Evolutionary conservation across 257 asterid genomes (phyloP), one percentile per base, ranked within the genome.

Genomic region (Dorcoceras hygrometricum): DNA sequence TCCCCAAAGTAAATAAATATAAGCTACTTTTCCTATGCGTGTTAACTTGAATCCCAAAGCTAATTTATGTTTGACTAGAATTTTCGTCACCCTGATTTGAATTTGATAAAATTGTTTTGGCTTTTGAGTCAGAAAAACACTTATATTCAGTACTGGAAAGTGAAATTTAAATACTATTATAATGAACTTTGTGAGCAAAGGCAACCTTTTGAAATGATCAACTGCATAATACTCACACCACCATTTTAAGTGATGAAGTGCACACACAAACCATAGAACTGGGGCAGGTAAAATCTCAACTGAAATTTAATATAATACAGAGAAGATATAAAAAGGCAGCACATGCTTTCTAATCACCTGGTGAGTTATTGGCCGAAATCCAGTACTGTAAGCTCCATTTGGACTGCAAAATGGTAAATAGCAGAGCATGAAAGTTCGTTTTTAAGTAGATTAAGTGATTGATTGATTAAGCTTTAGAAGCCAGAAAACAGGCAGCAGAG

Each of bases 291-390:
- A 60, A 56, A 65, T 34, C 14, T 48, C 20, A 65, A 70, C 34
- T 26, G 59, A 29, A 59, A 12, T 14, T 10, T 59, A 3, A 23
- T 34, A 29, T 48, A 65, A 60, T 22, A 28, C 16, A 53, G 36
- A 59, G 18, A 73, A 54, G 10, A 10, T 59, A 68, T 22, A 53
- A 53, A 63, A 61, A 31, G 62, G 57, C 20, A 70, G 73, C 57
- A 71, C 79, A 74, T 77, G 82, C 87, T 86, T 81, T 82, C 74
- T 72, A 66, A 74, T 89, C 88, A 92, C 98, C 98, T 92, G 98
- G 80, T 92, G 98, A 64, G 98, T 89, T 73, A 92, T 92, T 77
- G 98, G 98, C 69, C 83, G 86, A 84, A 92, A 92, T 72, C 98
- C 98, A 29, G 96, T 86, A 76, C 95, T 92, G 78, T 92, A 92